phyloP scores from a whole-genome alignment of 306 rosid genomes.

The Acmispon strigosus region DNA sequence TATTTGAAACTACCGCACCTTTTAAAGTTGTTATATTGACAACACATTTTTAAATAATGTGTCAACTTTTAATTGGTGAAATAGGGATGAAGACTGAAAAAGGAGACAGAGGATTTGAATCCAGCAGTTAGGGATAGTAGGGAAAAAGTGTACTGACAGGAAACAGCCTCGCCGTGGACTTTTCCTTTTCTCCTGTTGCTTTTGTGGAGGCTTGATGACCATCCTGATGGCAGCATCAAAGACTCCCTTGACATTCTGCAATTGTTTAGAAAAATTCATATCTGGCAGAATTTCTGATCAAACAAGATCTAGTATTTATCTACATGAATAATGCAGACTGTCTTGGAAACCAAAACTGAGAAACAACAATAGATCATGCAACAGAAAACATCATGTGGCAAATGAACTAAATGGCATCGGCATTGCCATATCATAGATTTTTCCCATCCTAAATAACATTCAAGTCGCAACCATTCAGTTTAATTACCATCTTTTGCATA shows the following conservation, averaged over 20 bases:
- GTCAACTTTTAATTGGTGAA: no score
- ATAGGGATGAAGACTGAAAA: no score
- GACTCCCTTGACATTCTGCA: constrained; percentile 82
- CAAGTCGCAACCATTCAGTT: not conserved
- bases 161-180: constrained; percentile 62
- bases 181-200: constrained; percentile 82
- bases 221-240: constrained; percentile 90
- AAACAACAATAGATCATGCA: not conserved
- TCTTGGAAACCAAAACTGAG: constrained; percentile 1
- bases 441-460: not conserved
- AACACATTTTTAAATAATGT: no score
- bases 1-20: no score
- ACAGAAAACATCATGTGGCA: not conserved
- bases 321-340: not conserved
- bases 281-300: not conserved
- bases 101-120: no score
- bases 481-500: no score
- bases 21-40: no score
- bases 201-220: constrained; percentile 87
- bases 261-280: not conserved
- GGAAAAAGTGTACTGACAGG: constrained; percentile 46
- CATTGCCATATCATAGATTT: not conserved
- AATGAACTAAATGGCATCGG: not conserved
- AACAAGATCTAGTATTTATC: not conserved
- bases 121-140: not conserved